phyloP scores from a whole-genome alignment of 1,284 basidiomycete genomes.

The Ceratobasidium sp. region DNA sequence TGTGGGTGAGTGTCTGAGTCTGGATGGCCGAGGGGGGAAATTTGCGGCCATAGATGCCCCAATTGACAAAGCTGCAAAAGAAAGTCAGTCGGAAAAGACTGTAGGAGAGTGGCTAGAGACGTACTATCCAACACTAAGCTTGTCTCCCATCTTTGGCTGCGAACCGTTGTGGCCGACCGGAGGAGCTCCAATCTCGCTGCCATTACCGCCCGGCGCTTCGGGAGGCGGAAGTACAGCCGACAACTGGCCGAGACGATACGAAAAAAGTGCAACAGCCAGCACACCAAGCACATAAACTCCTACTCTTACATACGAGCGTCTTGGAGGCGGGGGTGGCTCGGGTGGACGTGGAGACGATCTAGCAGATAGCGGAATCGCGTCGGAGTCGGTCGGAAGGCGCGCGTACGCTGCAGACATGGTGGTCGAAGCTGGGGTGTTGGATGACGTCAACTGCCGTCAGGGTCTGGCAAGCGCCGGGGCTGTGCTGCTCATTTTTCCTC shows the following conservation, averaged over 20 bases:
- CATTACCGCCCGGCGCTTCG: constrained; percentile 21
- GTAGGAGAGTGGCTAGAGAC: background rate
- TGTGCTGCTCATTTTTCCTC: background rate
- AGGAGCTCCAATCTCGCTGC: background rate
- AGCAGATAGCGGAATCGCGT: constrained; percentile 25
- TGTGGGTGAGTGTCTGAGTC: constrained; percentile 83
- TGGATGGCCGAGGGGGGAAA: constrained; percentile 87
- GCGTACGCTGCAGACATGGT: constrained; percentile 25
- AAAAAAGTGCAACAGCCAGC: constrained; percentile 34
- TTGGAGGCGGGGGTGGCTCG: constrained; percentile 11
- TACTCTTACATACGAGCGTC: constrained; percentile 16
- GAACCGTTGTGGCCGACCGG: constrained; percentile 9
- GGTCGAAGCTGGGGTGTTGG: background rate
- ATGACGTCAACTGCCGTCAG: background rate
- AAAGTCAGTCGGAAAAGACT: background rate
- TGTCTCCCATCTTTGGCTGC: constrained; percentile 22
- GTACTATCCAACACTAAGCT: constrained; percentile 44
- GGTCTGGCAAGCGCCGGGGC: background rate
- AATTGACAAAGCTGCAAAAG: constrained; percentile 24
- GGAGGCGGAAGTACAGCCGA: constrained; percentile 5
- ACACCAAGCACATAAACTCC: constrained; percentile 12
- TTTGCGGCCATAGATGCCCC: constrained; percentile 97
- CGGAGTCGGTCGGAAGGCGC: constrained; percentile 34
- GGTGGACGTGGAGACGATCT: constrained; percentile 22
- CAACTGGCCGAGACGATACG: constrained; percentile 37